Percentiles rank a stretch among this genome's conserved stretches.
Conservation (phyloP, 1,284 basidiomycete species). For the Melampsora medusae region DNA sequence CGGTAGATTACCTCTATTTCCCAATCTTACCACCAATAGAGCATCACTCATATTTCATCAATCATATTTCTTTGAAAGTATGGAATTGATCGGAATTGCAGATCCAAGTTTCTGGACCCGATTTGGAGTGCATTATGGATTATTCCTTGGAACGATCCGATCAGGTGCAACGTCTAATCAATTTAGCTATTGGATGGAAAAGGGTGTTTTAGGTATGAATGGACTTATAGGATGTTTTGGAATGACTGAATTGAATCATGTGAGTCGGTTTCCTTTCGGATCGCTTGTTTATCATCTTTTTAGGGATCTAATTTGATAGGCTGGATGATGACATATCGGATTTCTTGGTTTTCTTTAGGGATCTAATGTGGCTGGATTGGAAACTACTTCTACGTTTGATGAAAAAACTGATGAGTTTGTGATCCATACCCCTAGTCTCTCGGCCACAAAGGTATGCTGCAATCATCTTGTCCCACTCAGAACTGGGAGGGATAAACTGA, state of each 20-base stretch:
- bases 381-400: constrained; percentile 64
- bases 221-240: constrained; percentile 63
- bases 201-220: constrained; percentile 61
- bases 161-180: constrained; percentile 56
- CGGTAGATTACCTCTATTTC: constrained; percentile 48
- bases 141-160: constrained; percentile 59
- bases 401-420: constrained; percentile 61
- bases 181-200: constrained; percentile 61
- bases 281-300: constrained; percentile 30
- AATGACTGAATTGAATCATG: constrained; percentile 59
- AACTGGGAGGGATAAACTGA: constrained; percentile 1
- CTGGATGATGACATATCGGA: constrained; percentile 45
- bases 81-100: constrained; percentile 54
- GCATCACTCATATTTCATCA: not conserved
- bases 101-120: constrained; percentile 63
- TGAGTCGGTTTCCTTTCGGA: constrained; percentile 13
- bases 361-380: constrained; percentile 62
- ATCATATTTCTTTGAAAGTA: not conserved
- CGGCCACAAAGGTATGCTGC: constrained; percentile 57
- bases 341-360: constrained; percentile 55
- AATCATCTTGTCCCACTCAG: not conserved
- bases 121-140: constrained; percentile 62
- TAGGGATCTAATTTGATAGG: constrained; percentile 21
- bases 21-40: not conserved
- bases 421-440: constrained; percentile 61